A percentile compares a stretch with the other conserved stretches of the same genome.
These are phyloP conservation scores for Ensete glaucum DNA, from an alignment of 176 grass and related monocot species.

Conservation along the genomic window DNA sequence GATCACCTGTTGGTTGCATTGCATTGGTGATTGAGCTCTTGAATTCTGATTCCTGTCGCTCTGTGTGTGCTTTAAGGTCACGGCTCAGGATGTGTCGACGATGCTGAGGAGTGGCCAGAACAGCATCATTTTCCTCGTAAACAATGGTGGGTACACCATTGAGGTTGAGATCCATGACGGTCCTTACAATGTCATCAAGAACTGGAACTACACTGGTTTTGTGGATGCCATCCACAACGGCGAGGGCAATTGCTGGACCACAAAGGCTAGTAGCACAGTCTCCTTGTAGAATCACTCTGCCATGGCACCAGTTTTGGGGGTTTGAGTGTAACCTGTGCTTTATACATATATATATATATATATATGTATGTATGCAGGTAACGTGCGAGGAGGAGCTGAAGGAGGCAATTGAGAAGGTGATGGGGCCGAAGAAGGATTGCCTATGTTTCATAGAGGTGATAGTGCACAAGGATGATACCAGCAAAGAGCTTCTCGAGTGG, in stretches of 20 bases:
- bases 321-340: not conserved
- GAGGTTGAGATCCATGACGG: slow-evolving; percentile 1
- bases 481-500: not conserved
- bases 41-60: not conserved
- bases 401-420: not conserved
- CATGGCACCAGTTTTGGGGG: not conserved
- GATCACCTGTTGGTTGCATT: not conserved
- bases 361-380: not conserved
- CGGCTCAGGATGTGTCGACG: not conserved
- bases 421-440: not conserved
- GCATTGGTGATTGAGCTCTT: not conserved
- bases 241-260: not conserved
- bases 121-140: not conserved
- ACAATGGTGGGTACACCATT: not conserved
- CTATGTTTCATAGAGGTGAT: not conserved
- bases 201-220: not conserved
- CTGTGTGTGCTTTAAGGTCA: not conserved
- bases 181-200: slow-evolving; percentile 2
- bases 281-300: not conserved
- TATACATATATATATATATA: no score
- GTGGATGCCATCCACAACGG: slow-evolving; percentile 1
- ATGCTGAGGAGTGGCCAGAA: not conserved
- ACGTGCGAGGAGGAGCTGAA: not conserved
- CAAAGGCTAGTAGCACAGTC: not conserved
- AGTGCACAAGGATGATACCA: slow-evolving; percentile 1